Base-by-base conservation (phyloP, 23 red algal genomes). In the Chondrus crispus region DNA sequence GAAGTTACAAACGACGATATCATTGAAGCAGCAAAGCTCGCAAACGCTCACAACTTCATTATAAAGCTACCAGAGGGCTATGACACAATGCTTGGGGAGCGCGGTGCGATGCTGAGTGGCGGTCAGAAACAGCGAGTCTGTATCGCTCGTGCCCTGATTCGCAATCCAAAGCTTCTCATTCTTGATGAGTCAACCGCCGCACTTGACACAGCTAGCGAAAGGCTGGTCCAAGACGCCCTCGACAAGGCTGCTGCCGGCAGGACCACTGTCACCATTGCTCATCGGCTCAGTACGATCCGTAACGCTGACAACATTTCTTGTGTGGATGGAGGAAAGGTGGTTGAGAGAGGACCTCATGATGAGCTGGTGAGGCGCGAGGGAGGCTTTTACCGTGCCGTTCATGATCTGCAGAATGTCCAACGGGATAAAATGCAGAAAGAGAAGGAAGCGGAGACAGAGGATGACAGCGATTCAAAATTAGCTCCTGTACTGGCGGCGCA, bases 51-150 rank as follows among this genome's bases (percentile, higher is more conserved):
- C 53, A 49, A 81, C 5, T 99, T 99, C 60, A 95, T 99, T 28
- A 80, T 26, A 26, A 90, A 81, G 49, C 85, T 99, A 20, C 94
- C 97, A 3, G 83, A 99, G 66, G 91, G 92, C 22, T 92, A 96
- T 35, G 83, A 99, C 33, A 99, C 97, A 3, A 84, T 95, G 84
- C 73, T 96, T 4, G 97, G 97, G 44, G 94, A 96, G 71, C 94
- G 97, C 22, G 97, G 97, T 9, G 92, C 94, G 43, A 81, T 93
- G 84, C 75, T 96, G 35, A 91, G 84, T 74, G 94, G 94, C 46
- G 94, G 97, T 33, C 97, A 99, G 84, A 99, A 99, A 54, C 97
- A 96, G 53, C 94, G 97, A 16, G 94, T 96, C 33, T 95, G 94
- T 50, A 99, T 96, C 16, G 97, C 97, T 51, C 62, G 97, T 48